Percentiles rank a stretch among this genome's conserved stretches.
phyloP scores from a whole-genome alignment of 768 basidiomycete genomes.

The Collybia mongolica region DNA sequence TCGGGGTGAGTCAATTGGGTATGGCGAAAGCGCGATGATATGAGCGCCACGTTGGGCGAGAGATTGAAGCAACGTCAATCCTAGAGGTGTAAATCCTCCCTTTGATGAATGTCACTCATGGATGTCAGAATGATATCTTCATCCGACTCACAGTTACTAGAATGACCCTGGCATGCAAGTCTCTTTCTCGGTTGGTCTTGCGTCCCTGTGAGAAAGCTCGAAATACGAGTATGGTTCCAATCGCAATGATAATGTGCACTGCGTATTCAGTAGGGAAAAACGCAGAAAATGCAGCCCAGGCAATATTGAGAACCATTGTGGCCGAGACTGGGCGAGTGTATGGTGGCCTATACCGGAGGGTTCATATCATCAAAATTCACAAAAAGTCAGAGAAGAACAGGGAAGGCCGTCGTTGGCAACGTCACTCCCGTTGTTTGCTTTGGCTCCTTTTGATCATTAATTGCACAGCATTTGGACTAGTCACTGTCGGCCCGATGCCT shows the following conservation, averaged over 20 bases:
- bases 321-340: too few relatives aligned
- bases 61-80: conserved; percentile 62
- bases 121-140: background rate
- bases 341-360: too few relatives aligned
- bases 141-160: conserved; percentile 60
- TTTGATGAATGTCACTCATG: conserved; percentile 22
- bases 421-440: too few relatives aligned
- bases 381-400: too few relatives aligned
- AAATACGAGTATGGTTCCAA: conserved; percentile 45
- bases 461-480: too few relatives aligned
- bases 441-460: too few relatives aligned
- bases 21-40: conserved; percentile 69
- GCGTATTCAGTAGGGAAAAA: conserved; percentile 60
- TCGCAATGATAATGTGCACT: conserved; percentile 44
- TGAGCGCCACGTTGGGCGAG: conserved; percentile 78
- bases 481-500: too few relatives aligned
- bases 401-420: too few relatives aligned
- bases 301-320: conserved; percentile 54
- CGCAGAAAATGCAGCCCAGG: conserved; percentile 33
- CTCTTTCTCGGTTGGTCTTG: conserved; percentile 68
- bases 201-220: conserved; percentile 68
- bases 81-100: conserved; percentile 77
- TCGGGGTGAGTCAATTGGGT: conserved; percentile 51
- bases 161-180: conserved; percentile 69
- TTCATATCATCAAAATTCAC: too few relatives aligned